Evolutionary conservation across 2,329 filamentous ascomycete species (phyloP).

Genomic region (Aspergillus unguis): DNA sequence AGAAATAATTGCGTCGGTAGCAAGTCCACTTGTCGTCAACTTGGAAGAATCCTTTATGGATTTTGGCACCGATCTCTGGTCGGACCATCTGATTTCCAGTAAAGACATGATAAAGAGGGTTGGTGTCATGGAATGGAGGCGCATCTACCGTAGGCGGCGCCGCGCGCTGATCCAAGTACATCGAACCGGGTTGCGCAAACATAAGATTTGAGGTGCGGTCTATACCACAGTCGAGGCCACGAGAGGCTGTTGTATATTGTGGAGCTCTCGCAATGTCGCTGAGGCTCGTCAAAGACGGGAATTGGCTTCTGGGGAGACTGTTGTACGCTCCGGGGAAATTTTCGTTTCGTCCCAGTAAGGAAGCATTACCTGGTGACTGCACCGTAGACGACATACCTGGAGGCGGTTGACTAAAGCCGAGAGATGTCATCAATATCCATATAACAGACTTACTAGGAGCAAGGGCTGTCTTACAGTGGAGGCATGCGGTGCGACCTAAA

Average conservation of each 20-base stretch:
- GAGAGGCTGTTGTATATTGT: conserved; percentile 33
- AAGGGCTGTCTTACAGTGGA: conserved; percentile 35
- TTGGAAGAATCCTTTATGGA: conserved; percentile 86
- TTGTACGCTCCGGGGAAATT: conserved; percentile 34
- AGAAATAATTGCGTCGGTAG: conserved; percentile 88
- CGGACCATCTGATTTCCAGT: conserved; percentile 52
- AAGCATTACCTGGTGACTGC: conserved; percentile 28
- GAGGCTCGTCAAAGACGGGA: conserved; percentile 29
- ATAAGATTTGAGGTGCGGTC: conserved; percentile 30
- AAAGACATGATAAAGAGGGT: conserved; percentile 33
- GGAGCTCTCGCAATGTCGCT: conserved; percentile 34
- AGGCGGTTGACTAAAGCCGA: conserved; percentile 42
- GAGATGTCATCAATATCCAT: conserved; percentile 16
- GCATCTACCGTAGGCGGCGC: conserved; percentile 35
- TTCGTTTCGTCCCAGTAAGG: conserved; percentile 40
- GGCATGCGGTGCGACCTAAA: conserved; percentile 36
- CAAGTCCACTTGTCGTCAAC: conserved; percentile 84
- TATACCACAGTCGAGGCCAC: conserved; percentile 30
- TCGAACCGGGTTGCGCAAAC: conserved; percentile 25
- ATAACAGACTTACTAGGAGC: background rate
- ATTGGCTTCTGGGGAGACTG: conserved; percentile 28
- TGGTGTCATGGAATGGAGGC: conserved; percentile 44
- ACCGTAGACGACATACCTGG: conserved; percentile 44
- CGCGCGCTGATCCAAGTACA: conserved; percentile 28
- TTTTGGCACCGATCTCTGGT: conserved; percentile 71